A percentile compares a stretch with the other conserved stretches of the same genome.
Evolutionary conservation across 2,329 filamentous ascomycete genomes (phyloP).

Genomic region (Venturia aucupariae): DNA sequence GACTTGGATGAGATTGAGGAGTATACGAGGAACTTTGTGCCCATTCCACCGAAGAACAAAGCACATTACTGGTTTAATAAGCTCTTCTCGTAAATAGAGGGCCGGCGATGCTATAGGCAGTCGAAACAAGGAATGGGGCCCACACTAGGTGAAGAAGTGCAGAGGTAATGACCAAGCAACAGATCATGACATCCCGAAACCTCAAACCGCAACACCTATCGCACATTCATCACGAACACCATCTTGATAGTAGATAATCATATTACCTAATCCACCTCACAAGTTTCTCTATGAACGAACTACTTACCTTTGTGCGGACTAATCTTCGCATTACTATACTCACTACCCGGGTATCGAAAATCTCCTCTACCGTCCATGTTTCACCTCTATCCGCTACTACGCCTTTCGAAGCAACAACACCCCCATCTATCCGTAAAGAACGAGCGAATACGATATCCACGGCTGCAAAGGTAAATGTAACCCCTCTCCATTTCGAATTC

Average conservation of each 20-base stretch:
- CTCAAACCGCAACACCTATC: neutral
- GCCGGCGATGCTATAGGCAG: neutral
- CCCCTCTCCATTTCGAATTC: too few relatives aligned
- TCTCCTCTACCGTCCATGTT: constrained; percentile 7
- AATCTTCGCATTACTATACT: neutral
- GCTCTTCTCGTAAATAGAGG: neutral
- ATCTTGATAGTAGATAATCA: too few relatives aligned
- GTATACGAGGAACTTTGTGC: constrained; percentile 53
- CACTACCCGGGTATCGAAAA: neutral
- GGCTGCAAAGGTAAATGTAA: constrained; percentile 5
- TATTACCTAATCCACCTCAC: neutral
- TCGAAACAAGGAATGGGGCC: neutral
- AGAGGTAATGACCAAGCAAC: neutral
- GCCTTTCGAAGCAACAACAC: neutral
- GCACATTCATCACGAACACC: neutral
- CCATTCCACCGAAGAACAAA: constrained; percentile 39
- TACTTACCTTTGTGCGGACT: neutral
- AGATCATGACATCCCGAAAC: too few relatives aligned
- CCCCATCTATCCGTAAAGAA: neutral
- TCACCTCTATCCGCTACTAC: neutral
- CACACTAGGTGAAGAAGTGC: neutral
- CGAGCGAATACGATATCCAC: neutral
- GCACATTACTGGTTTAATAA: constrained; percentile 10
- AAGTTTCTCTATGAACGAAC: neutral
- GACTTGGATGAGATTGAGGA: constrained; percentile 59